These are phyloP conservation scores for Ogataea degrootiae DNA, from an alignment of 805 yeast genomes.

Conservation along the genomic window DNA sequence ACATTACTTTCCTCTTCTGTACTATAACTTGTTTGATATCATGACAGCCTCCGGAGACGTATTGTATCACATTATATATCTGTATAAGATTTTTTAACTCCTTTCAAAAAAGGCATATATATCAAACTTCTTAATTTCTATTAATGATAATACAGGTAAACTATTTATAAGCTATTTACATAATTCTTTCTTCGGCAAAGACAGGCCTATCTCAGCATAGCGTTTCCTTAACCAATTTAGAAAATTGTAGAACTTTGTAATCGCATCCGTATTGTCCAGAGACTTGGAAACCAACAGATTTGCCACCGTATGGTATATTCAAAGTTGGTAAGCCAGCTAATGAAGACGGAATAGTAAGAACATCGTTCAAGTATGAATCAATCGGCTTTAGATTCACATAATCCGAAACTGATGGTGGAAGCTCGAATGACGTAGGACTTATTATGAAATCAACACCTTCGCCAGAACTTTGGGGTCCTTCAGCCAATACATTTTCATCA, in stretches of 20 bases:
- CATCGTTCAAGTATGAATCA: constrained; percentile 72
- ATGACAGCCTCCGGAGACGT: too few relatives aligned
- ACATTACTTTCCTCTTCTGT: too few relatives aligned
- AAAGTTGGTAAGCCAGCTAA: constrained; percentile 88
- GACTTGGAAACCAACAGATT: constrained; percentile 67
- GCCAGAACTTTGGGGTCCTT: constrained; percentile 15
- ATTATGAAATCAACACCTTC: constrained; percentile 62
- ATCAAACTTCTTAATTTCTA: too few relatives aligned
- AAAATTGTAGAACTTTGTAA: constrained; percentile 43
- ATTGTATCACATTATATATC: too few relatives aligned
- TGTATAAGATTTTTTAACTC: too few relatives aligned
- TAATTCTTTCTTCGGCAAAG: background rate
- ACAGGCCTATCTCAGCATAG: background rate
- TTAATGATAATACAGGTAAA: too few relatives aligned
- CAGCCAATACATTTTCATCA: constrained; percentile 37
- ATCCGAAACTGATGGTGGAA: constrained; percentile 41
- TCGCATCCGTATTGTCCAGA: constrained; percentile 89
- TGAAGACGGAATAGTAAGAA: constrained; percentile 85
- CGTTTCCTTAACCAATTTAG: constrained; percentile 11
- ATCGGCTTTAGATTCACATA: constrained; percentile 33
- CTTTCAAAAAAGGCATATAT: too few relatives aligned
- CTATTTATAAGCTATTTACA: background rate
- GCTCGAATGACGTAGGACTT: constrained; percentile 60
- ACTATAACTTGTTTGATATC: too few relatives aligned
- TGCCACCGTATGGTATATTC: constrained; percentile 56